These are phyloP conservation scores for Mucor mucedo DNA, from an alignment of 371 early-diverging fungal genomes.

Conservation along the genomic window DNA sequence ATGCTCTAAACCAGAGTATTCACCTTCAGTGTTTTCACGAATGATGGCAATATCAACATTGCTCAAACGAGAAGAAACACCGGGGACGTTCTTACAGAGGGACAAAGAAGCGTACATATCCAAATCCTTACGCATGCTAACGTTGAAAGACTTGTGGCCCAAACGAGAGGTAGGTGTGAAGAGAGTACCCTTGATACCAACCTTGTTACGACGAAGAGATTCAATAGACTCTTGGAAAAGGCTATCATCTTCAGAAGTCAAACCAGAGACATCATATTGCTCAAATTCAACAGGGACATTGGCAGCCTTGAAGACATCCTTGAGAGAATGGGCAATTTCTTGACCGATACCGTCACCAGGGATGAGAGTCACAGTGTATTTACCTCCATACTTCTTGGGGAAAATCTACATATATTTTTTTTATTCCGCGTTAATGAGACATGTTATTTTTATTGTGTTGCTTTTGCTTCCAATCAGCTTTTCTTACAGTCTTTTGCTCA, in stretches of 20 bases:
- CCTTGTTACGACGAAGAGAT: conserved; percentile 91
- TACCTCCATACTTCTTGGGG: conserved; percentile 68
- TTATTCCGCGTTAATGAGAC: too few relatives aligned
- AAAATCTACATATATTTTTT: conserved; percentile 31
- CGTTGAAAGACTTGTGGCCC: conserved; percentile 94
- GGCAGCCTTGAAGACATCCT: conserved; percentile 91
- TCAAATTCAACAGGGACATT: conserved; percentile 94
- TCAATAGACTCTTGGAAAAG: conserved; percentile 87
- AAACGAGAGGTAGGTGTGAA: conserved; percentile 89
- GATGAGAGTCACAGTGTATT: conserved; percentile 94
- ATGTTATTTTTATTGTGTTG: background rate
- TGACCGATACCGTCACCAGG: conserved; percentile 98
- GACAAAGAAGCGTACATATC: conserved; percentile 95
- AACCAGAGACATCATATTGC: conserved; percentile 92
- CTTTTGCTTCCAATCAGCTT: background rate
- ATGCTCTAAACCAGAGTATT: conserved; percentile 98
- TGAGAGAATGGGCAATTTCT: conserved; percentile 89
- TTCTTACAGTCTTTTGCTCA: conserved; percentile 52
- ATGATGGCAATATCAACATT: conserved; percentile 96
- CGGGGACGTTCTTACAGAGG: conserved; percentile 85
- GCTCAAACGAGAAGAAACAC: conserved; percentile 81
- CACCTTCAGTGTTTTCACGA: conserved; percentile 99
- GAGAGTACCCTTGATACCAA: conserved; percentile 95
- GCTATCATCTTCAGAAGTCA: conserved; percentile 71
- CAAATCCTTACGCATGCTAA: conserved; percentile 92